Base-by-base conservation (phyloP, 495 filamentous ascomycete genomes). In the Podospora pseudocomata region DNA sequence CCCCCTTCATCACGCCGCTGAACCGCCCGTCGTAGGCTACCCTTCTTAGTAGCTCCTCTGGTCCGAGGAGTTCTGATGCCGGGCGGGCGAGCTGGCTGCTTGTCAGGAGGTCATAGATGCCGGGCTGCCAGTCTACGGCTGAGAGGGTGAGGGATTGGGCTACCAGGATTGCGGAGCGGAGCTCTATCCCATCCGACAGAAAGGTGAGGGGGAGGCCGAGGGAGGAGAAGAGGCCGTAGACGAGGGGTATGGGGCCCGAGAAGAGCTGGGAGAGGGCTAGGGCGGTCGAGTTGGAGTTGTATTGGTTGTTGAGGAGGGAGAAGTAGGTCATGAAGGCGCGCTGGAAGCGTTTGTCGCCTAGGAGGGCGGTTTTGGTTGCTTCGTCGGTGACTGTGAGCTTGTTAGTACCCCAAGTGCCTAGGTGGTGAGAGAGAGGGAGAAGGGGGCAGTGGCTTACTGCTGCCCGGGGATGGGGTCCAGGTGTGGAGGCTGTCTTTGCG, bases 291-390 rank as follows among this genome's bases (percentile, higher is more conserved):
- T 71, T 75, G 11, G 71, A 70, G 1, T 18, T 34, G 19, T 74
- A 65, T 27, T 53, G 66, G 67, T 61, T 63, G 65, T 70, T 72
- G n/a, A 72, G 68, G 70, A 78, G 75, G 68, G 73, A 75, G 67
- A 76, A 76, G 67, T 74, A 78, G 9, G 73, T 71, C 74, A 76
- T 75, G 54, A 73, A 78, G 0, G 76, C 73, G 30, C 71, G 67
- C 53, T 76, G 76, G 55, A 75, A 78, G 19, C 76, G 39, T 11
- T 49, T 49, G 39, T 49, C 39, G 39, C 39, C 39, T 49, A 49
- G 9, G 9, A 49, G 39, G 39, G 9, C 9, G 39, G 39, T 49
- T 49, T 49, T 49, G 39, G 39, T 49, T 49, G 7, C 39, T 49
- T 49, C 39, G 39, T 49, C 39, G 5, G 5, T 44, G 26, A 30